Base-by-base conservation (phyloP, 106 monocot genomes). In the Dioscorea zingiberensis region DNA sequence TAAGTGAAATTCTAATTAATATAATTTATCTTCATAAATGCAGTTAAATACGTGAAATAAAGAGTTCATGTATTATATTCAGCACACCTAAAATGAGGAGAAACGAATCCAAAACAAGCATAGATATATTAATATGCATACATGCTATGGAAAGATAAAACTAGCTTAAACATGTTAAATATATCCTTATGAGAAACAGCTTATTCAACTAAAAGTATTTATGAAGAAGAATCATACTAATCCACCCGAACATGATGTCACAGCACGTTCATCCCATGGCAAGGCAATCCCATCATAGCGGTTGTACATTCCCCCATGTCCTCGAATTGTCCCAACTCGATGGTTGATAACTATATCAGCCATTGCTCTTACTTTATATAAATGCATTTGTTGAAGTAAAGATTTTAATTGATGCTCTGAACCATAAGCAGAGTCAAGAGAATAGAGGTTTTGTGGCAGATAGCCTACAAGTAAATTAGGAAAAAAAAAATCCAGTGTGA, bases 271-370 rank as follows among this genome's bases (percentile, higher is more conserved):
- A 70, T 94, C 86, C 93, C 89, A 89, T 53, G 89, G 38, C 56
- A 86, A 56, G 16, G 89, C 86, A 46, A 94, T 89, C 26, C 93
- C 89, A 77, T 94, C 86, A 74, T 67, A 94, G 21, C 89, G 78
- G 72, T 86, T 89, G 69, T 83, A 84, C 55, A 49, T 54, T 30
- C 89, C 89, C 8, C 83, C 86, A 64, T 79, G 78, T 66, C 93
- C 89, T 75, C 70, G 66, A 67, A 60, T 73, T 48, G 93, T 94
- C 22, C 89, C 93, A 75, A 81, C 83, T 56, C 93, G 85, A 67
- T 94, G 93, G 55, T 94, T 94, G 56, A 94, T 89, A 51, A 94
- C 89, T 26, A 94, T 74, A 63, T 94, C 93, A 62, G 89, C 93
- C 84, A 94, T 94, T 72, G 89, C 81, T 71, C 93, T 85, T 25